Evolutionary conservation across 768 basidiomycete species (phyloP), one percentile per base, ranked within the genome.

Genomic region (Psilocybe sp.): DNA sequence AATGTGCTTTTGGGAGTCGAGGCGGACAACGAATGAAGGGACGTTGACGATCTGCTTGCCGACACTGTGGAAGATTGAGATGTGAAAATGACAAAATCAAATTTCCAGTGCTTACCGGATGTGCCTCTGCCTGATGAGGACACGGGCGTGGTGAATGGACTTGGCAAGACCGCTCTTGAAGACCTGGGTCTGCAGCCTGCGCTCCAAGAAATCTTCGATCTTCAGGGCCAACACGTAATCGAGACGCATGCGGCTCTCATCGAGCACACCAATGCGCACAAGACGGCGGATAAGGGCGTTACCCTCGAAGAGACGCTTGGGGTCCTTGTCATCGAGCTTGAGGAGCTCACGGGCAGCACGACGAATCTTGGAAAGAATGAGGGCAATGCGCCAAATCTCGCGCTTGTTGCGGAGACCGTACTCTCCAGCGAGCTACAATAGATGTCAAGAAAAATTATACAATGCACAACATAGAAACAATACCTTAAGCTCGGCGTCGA

Each of bases 371-470:
- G 97, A 99, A 48, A 99, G 87, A 70, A 85, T 86, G 66, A 99
- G 87, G 70, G 92, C 85, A 72, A 99, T 98, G 67, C 97, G 92
- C 97, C 96, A 99, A 79, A 98, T 97, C 78, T 99, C 97, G 70
- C 96, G 90, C 82, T 99, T 99, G 90, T 98, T 98, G 73, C 95
- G 91, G 69, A 98, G 92, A 71, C 97, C 97, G 80, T 95, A 98
- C 77, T 99, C 97, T 74, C 97, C 96, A 47, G 95, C 96, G 73
- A 98, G 95, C 96, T 97, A 62, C 46, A 16, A 13, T 38, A 34
- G 19, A 45, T 44, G 46, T 32, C 16, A 46, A n/a, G 11, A 39
- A 41, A 19, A 33, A 19, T 20, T 15, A 40, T 38, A 38, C 41
- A 52, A 44, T 3, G 34, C 39, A n/a, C 35, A 38, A 39, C 40